Evolutionary conservation across 1,139 yeast species (phyloP).

Genomic region (Geotrichum australiense): DNA sequence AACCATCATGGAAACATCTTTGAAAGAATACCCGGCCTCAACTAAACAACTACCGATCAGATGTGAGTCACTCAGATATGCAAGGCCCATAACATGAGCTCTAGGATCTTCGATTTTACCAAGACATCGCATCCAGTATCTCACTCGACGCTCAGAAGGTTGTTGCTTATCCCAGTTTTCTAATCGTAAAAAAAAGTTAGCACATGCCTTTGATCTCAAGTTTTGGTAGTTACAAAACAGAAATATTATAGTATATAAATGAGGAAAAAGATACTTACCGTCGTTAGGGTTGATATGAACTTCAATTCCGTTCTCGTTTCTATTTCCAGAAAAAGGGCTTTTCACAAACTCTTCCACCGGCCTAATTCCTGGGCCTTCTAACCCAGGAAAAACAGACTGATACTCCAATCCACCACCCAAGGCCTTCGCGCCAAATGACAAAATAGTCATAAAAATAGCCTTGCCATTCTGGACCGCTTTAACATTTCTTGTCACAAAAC

Average conservation of each 20-base stretch:
- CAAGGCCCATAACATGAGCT: constrained; percentile 54
- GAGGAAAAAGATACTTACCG: neutral
- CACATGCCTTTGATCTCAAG: neutral
- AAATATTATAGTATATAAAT: neutral
- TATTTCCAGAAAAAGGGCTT: neutral
- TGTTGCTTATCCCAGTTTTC: constrained; percentile 9
- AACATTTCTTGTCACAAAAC: constrained; percentile 53
- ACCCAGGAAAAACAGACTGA: constrained; percentile 22
- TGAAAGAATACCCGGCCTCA: constrained; percentile 38
- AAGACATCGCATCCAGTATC: constrained; percentile 43
- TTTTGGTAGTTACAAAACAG: constrained; percentile 13
- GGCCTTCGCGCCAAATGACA: constrained; percentile 38
- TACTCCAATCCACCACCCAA: constrained; percentile 16
- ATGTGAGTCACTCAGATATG: constrained; percentile 56
- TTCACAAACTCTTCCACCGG: neutral
- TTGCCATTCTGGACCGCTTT: constrained; percentile 48
- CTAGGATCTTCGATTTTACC: constrained; percentile 33
- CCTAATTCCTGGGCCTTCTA: constrained; percentile 6
- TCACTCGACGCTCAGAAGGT: constrained; percentile 12
- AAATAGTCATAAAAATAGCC: constrained; percentile 46
- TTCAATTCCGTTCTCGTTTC: constrained; percentile 7
- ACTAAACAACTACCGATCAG: constrained; percentile 46
- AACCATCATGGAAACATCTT: constrained; percentile 44
- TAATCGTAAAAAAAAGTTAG: constrained; percentile 21
- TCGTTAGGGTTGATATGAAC: constrained; percentile 26